Conservation (phyloP, 371 early-diverging fungal genomes). For the Cokeromyces recurvatus region DNA sequence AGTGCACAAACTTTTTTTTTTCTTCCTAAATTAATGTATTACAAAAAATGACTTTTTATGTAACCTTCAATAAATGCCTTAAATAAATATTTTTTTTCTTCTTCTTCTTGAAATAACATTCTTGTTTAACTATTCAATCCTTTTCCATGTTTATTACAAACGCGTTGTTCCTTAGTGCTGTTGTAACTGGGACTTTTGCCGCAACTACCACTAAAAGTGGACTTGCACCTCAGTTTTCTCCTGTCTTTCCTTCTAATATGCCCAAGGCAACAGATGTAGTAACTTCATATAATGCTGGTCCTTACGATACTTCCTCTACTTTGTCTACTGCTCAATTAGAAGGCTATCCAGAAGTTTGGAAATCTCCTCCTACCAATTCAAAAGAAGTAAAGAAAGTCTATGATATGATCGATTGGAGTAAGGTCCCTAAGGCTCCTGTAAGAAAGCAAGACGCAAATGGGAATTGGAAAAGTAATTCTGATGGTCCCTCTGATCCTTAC, state of each 20-base stretch:
- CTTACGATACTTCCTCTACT: conserved; percentile 3
- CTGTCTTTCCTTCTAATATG: conserved; percentile 7
- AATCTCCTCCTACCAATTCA: conserved; percentile 19
- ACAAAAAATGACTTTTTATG: too few species aligned
- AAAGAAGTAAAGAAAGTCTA: conserved; percentile 33
- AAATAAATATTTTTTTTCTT: too few species aligned
- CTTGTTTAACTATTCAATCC: too few species aligned
- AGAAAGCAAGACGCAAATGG: too few species aligned
- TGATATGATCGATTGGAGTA: conserved; percentile 35
- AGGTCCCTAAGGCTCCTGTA: conserved; percentile 25
- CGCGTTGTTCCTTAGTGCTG: too few species aligned
- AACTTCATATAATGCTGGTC: conserved; percentile 8
- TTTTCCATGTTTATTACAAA: too few species aligned
- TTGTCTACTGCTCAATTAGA: conserved; percentile 2
- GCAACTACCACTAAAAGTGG: neutral
- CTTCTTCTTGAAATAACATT: too few species aligned
- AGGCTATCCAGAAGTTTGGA: conserved; percentile 34
- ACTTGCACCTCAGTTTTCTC: conserved; percentile 16
- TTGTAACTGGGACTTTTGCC: too few species aligned
- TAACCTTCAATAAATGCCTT: too few species aligned
- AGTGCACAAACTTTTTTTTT: too few species aligned
- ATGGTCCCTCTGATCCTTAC: conserved; percentile 9
- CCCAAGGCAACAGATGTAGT: conserved; percentile 8
- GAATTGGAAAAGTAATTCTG: too few species aligned
- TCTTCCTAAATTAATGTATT: too few species aligned